Evolutionary conservation across 2,329 filamentous ascomycete genomes (phyloP), one percentile per base, ranked within the genome.

Genomic region (Pyrenophora graminea): DNA sequence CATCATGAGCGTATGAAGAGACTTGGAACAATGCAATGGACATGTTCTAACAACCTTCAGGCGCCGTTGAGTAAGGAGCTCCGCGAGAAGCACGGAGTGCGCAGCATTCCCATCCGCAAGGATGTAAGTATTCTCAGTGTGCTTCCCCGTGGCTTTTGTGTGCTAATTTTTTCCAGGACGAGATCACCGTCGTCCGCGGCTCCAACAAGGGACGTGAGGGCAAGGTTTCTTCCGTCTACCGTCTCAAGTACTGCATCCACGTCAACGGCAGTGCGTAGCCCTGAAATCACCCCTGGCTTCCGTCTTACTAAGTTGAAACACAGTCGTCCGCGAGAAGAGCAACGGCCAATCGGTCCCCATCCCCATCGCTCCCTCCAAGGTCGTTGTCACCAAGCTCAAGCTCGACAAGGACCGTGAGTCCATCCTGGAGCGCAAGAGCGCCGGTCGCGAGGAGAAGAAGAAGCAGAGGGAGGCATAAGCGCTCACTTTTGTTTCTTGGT

Each of bases 351-450:
- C 86, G 77, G 92, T 97, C 51, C 93, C 93, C 62, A 84, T 97
- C 76, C 91, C 91, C 79, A 87, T 99, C 80, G 89, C 93, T 81
- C 88, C 94, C 74, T 95, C 89, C 81, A 97, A 97, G 81, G 91
- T 96, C 69, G 88, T 96, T 82, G 89, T 99, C 84, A 96, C 88
- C 82, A 97, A 97, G 87, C 86, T 97, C 79, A 96, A 97, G 89
- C 85, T 97, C 74, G 90, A 94, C 85, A 93, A 94, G 87, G 90
- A 95, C 81, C 88, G 90, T 69, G 90, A 94, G 85, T 82, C 81
- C 77, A 94, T 94, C 75, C 83, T 95, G 70, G 89, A 90, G 81
- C 86, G 90, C 80, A 91, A 89, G 82, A 87, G 87, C 80, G 79
- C 81, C 67, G 90, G 90, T 74, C 87, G 89, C 63, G 90, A 93